Evolutionary conservation across 2,329 filamentous ascomycete genomes (phyloP), one percentile per base, ranked within the genome.

Genomic region (Diaporthe citri): DNA sequence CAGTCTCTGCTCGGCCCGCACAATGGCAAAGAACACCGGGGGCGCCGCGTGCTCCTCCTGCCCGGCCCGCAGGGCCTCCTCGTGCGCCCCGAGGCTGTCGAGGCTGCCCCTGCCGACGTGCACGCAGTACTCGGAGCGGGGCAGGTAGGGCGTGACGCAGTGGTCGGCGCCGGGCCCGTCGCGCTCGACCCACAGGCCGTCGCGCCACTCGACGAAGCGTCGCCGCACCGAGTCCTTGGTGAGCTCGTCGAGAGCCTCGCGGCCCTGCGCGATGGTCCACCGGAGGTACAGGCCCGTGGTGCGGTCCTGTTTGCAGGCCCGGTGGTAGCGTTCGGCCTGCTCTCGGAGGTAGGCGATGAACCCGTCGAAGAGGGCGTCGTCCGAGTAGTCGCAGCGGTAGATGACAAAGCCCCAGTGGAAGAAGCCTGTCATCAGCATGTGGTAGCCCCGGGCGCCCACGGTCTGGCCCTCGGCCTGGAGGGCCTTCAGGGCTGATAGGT

Each of bases 141-240:
- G 73, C 15, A 39, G 17, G 5, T 43, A 48, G 28, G 59, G 39
- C 17, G 72, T 43, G 7, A 59, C 25, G 7, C 57, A 56, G 22
- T 73, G 51, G 31, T 77, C 76, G 3, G 67, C 76, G 34, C 74
- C 71, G 13, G 56, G 71, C 20, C 76, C 74, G n/a, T 76, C 76
- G 17, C 74, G 74, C 67, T 74, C 76, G n/a, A 77, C 74, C 31
- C 72, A 77, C 13, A 72, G 67, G 15, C 71, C 43, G 10, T 92
- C 90, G 60, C 93, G 83, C 81, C 92, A 93, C 28, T 90, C 92
- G 80, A 92, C 92, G 73, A 92, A 87, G n/a, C 64, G 57, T 15
- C 36, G 59, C 28, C 74, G 46, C 43, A 77, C 64, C 22, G 34
- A 41, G 39, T 77, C 71, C 43, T 77, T 76, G 31, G 74, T 70